phyloP scores from a whole-genome alignment of 495 filamentous ascomycete species.

The Penicillium paradoxum region DNA sequence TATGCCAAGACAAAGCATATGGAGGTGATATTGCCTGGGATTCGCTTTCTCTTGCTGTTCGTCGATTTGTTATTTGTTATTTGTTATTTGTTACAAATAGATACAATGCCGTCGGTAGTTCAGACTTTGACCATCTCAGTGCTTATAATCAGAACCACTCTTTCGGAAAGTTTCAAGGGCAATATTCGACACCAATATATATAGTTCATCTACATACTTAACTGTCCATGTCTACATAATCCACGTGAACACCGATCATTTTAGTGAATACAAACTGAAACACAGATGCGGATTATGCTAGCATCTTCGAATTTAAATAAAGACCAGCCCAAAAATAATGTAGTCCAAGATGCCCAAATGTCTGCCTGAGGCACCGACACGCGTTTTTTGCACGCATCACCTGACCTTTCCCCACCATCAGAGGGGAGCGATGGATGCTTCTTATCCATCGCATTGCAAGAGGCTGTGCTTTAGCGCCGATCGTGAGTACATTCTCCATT shows the following conservation, averaged over 20 bases:
- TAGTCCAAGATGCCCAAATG: neutral
- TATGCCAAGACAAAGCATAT: conserved; percentile 8
- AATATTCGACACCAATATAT: neutral
- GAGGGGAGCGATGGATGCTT: conserved; percentile 25
- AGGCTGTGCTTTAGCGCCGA: conserved; percentile 29
- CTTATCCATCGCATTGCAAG: conserved; percentile 20
- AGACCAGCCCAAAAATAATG: neutral
- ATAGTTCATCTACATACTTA: neutral
- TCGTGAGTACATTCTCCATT: conserved; percentile 33
- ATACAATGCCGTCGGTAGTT: too few species aligned
- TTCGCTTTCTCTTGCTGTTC: neutral
- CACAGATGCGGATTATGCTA: too few species aligned
- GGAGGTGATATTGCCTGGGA: neutral
- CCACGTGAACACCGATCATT: neutral
- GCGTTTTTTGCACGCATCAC: conserved; percentile 30
- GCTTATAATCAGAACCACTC: too few species aligned
- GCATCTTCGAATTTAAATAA: neutral
- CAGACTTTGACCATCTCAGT: too few species aligned
- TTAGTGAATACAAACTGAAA: neutral
- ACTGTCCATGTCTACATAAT: neutral
- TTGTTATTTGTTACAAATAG: too few species aligned
- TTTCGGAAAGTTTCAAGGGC: too few species aligned
- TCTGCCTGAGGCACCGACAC: conserved; percentile 23
- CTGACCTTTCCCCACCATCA: conserved; percentile 33
- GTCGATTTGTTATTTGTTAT: too few species aligned